Conservation (phyloP, 108 stramenopile genomes). For the Skeletonema grethae region DNA sequence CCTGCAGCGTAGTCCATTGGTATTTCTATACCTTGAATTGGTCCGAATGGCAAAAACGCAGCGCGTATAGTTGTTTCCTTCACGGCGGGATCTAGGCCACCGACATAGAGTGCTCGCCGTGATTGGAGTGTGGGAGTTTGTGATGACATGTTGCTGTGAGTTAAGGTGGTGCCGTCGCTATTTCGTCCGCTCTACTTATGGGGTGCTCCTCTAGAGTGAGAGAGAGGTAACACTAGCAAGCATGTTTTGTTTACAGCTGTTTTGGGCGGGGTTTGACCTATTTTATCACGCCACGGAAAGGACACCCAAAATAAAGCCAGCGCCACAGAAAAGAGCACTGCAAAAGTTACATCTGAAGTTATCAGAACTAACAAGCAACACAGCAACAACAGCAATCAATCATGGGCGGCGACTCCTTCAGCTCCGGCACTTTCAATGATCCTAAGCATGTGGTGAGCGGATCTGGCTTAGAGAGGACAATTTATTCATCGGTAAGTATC, state of each 20-base stretch:
- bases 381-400: neutral
- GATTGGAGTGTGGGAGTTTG: constrained; percentile 40
- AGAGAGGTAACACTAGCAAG: too few relatives aligned
- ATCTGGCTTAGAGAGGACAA: constrained; percentile 33
- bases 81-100: constrained; percentile 88
- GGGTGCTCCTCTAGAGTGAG: too few relatives aligned
- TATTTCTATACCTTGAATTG: constrained; percentile 49
- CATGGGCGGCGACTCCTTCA: constrained; percentile 25
- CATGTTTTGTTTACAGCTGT: too few relatives aligned
- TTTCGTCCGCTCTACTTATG: too few relatives aligned
- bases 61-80: constrained; percentile 83
- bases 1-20: constrained; percentile 84
- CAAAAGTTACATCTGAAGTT: too few relatives aligned
- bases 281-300: neutral
- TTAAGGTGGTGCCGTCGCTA: neutral
- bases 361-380: too few relatives aligned
- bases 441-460: constrained; percentile 41
- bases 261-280: too few relatives aligned
- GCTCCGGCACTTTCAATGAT: constrained; percentile 36
- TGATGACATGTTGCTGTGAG: constrained; percentile 11
- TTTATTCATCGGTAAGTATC: constrained; percentile 39
- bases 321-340: neutral
- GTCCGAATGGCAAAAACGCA: constrained; percentile 95
- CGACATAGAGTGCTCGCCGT: constrained; percentile 68
- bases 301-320: neutral